Evolutionary conservation across 805 yeast species (phyloP).

Genomic region (Candida rishiriensis): DNA sequence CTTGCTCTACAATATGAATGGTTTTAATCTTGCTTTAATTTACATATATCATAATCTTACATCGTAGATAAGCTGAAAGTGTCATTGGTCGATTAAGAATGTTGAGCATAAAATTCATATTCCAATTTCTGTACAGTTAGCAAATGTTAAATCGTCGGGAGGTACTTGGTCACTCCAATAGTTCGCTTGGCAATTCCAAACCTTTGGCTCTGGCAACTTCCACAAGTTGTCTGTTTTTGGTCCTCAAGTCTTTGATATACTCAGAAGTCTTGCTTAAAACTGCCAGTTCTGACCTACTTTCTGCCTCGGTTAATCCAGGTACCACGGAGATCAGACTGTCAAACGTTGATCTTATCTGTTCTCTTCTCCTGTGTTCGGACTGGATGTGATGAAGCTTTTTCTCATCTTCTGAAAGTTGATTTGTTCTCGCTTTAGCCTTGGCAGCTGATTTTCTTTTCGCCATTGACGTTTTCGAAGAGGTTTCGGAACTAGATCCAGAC

Average conservation of each 20-base stretch:
- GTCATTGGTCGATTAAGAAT: too few relatives aligned
- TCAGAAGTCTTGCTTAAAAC: constrained; percentile 57
- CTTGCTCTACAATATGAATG: too few relatives aligned
- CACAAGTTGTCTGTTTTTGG: constrained; percentile 45
- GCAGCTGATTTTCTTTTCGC: background rate
- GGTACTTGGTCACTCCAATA: constrained; percentile 5
- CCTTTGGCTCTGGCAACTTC: constrained; percentile 36
- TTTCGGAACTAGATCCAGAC: too few relatives aligned
- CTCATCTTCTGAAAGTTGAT: constrained; percentile 27
- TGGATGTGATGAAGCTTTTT: constrained; percentile 32
- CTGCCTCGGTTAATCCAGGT: constrained; percentile 64
- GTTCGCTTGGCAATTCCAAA: constrained; percentile 35
- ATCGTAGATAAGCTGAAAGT: too few relatives aligned
- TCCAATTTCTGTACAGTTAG: background rate
- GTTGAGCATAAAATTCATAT: background rate
- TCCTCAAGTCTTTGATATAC: constrained; percentile 46
- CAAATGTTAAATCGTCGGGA: background rate
- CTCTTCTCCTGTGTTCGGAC: constrained; percentile 81
- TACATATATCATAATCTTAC: too few relatives aligned
- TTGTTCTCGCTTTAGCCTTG: constrained; percentile 5
- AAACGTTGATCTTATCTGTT: constrained; percentile 77
- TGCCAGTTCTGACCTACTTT: constrained; percentile 74
- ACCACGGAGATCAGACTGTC: constrained; percentile 70
- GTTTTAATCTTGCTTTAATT: too few relatives aligned
- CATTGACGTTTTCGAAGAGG: background rate